Conservation (phyloP, 2,329 filamentous ascomycete genomes). For the Dactylellina leptospora region DNA sequence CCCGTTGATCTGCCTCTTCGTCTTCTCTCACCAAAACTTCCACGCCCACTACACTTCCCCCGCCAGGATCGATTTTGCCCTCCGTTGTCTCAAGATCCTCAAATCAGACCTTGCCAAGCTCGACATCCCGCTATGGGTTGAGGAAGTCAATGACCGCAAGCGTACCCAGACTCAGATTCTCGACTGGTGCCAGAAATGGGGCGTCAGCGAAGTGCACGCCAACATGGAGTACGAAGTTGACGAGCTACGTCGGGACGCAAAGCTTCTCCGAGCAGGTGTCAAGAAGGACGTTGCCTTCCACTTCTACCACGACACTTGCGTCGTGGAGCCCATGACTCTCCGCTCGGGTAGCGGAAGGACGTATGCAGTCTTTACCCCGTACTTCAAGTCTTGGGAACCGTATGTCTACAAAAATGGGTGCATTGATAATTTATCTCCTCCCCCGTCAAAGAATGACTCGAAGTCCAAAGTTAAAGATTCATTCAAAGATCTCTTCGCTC, state of each 20-base stretch:
- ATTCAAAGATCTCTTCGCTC: conserved; percentile 29
- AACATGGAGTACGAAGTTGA: conserved; percentile 95
- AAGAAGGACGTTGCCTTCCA: conserved; percentile 73
- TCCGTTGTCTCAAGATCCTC: conserved; percentile 75
- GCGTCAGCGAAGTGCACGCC: conserved; percentile 76
- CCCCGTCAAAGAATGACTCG: conserved; percentile 68
- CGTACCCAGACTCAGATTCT: conserved; percentile 70
- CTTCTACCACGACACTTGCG: conserved; percentile 81
- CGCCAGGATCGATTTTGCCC: conserved; percentile 78
- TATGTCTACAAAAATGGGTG: conserved; percentile 76
- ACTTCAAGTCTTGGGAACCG: conserved; percentile 79
- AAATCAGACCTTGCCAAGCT: conserved; percentile 73
- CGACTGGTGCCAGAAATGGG: conserved; percentile 75
- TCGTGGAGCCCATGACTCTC: conserved; percentile 70
- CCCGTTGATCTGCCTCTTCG: conserved; percentile 78
- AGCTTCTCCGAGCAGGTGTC: conserved; percentile 70
- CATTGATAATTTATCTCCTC: conserved; percentile 70
- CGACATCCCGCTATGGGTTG: conserved; percentile 80
- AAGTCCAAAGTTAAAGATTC: conserved; percentile 25
- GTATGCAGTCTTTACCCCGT: conserved; percentile 84
- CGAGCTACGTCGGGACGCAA: conserved; percentile 79
- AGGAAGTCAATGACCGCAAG: conserved; percentile 74
- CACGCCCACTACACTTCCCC: conserved; percentile 80
- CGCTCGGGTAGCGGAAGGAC: conserved; percentile 72
- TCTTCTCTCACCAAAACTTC: conserved; percentile 83